These are phyloP conservation scores for Camelina hispida DNA, from an alignment of 345 rosid genomes.

Conservation along the genomic window DNA sequence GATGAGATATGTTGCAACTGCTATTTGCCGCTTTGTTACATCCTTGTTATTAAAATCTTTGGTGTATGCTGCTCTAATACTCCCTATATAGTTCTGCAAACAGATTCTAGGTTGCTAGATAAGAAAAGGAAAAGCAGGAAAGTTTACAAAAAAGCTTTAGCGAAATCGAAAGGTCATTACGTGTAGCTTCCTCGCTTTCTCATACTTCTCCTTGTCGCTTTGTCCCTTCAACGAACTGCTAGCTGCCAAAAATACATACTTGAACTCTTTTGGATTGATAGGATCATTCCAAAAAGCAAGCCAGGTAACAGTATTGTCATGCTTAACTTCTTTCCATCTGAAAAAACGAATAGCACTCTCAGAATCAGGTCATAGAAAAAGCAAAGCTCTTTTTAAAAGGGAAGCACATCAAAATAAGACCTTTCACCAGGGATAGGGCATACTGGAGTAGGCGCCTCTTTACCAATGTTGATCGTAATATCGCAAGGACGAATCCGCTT, in stretches of 20 bases:
- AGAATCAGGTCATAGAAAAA: slow-evolving; percentile 18
- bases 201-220: slow-evolving; percentile 99
- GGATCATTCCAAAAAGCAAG: slow-evolving; percentile 99
- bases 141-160: slow-evolving; percentile 20
- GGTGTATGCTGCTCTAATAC: slow-evolving; percentile 86
- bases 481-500: slow-evolving; percentile 87
- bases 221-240: slow-evolving; percentile 97
- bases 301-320: slow-evolving; percentile 99
- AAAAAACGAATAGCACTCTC: slow-evolving; percentile 34
- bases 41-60: slow-evolving; percentile 81
- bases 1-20: slow-evolving; percentile 97
- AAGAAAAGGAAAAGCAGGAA: slow-evolving; percentile 6
- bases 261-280: slow-evolving; percentile 92
- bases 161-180: slow-evolving; percentile 48
- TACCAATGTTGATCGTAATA: slow-evolving; percentile 93
- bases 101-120: slow-evolving; percentile 18
- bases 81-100: slow-evolving; percentile 70
- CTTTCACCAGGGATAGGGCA: slow-evolving; percentile 97
- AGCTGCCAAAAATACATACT: slow-evolving; percentile 93
- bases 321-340: slow-evolving; percentile 99
- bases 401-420: slow-evolving; percentile 44
- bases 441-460: slow-evolving; percentile 81
- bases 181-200: slow-evolving; percentile 96
- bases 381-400: slow-evolving; percentile 2
- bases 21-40: slow-evolving; percentile 76